Evolutionary conservation across 208 protist species (phyloP).

Genomic region (Wallacemonas sp.): DNA sequence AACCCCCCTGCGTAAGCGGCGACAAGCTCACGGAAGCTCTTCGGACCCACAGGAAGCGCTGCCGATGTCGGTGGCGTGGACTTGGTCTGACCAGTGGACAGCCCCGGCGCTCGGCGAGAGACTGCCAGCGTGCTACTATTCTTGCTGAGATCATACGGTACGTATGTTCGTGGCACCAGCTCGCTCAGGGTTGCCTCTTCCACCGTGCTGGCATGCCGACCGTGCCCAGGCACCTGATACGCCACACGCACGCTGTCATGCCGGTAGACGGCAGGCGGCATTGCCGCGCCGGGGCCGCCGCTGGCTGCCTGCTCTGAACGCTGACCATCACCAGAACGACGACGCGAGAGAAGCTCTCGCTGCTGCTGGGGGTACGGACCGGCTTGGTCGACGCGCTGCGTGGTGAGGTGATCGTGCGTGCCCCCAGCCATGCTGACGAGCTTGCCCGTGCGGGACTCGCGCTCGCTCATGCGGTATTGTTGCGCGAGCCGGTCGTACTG

Average conservation of each 20-base stretch:
- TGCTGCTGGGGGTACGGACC: too few species aligned
- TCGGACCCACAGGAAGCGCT: too few species aligned
- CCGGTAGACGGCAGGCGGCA: not conserved
- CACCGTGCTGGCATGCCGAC: not conserved
- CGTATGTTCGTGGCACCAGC: conserved; percentile 13
- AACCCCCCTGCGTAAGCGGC: not conserved
- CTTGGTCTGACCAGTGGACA: too few species aligned
- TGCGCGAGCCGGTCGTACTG: conserved; percentile 20
- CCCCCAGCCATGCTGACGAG: not conserved
- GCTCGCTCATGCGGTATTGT: conserved; percentile 16
- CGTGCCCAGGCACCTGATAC: not conserved
- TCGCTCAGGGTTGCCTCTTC: not conserved
- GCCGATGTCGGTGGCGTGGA: too few species aligned
- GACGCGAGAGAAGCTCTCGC: too few species aligned
- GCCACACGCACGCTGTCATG: not conserved
- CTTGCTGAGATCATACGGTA: conserved; percentile 9
- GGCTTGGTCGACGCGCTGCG: not conserved
- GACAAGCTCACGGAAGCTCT: not conserved
- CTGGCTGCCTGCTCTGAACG: too few species aligned
- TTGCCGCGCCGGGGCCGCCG: not conserved
- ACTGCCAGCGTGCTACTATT: not conserved
- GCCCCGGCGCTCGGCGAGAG: not conserved
- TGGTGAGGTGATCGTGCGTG: not conserved
- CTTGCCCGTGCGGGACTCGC: conserved; percentile 12
- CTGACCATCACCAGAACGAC: too few species aligned